Conservation (phyloP, 345 rosid genomes). For the Syzygium oleosum region DNA sequence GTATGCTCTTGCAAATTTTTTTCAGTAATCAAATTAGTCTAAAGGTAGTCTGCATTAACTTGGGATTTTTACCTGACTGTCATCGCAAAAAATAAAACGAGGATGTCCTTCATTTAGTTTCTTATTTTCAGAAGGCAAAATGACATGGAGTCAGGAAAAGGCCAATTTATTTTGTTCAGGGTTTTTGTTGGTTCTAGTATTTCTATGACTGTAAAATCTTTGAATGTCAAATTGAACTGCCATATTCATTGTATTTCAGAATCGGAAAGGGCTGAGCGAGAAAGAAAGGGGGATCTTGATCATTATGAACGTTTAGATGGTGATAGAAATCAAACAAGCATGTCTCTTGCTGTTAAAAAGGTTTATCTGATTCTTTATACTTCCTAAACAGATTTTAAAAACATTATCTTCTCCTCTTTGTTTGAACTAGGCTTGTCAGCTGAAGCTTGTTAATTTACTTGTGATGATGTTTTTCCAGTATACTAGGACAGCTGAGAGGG, state of each 20-base stretch:
- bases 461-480: conserved; percentile 33
- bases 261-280: conserved; percentile 88
- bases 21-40: background rate
- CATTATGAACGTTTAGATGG: conserved; percentile 91
- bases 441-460: background rate
- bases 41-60: background rate
- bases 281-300: conserved; percentile 97
- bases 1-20: conserved; percentile 25
- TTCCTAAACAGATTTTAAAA: background rate
- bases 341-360: conserved; percentile 88
- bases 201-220: background rate
- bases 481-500: conserved; percentile 92
- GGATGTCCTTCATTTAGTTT: background rate
- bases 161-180: background rate
- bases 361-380: conserved; percentile 8
- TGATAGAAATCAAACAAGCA: conserved; percentile 83
- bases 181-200: background rate
- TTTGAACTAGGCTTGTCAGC: background rate
- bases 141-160: background rate
- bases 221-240: background rate
- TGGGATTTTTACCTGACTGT: conserved; percentile 1
- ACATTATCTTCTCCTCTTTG: background rate
- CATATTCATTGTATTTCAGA: conserved; percentile 29
- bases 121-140: background rate
- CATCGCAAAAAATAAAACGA: background rate